phyloP scores from a whole-genome alignment of 2,329 filamentous ascomycete species.

The Penicillium oxalicum region DNA sequence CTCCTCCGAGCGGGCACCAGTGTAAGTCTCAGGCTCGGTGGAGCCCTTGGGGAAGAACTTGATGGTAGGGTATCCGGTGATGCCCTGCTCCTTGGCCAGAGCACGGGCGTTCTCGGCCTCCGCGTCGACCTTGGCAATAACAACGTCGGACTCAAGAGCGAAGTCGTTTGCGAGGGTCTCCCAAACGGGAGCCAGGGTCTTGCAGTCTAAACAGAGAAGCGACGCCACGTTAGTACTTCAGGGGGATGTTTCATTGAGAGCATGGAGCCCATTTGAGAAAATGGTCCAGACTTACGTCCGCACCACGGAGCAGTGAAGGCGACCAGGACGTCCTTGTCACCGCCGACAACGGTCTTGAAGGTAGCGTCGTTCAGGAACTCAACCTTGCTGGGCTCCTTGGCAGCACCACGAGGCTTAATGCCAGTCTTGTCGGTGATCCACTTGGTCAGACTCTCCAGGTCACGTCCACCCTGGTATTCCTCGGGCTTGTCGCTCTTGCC shows the following conservation, averaged over 20 bases:
- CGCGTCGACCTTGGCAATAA: slow-evolving; percentile 93
- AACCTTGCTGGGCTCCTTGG: slow-evolving; percentile 64
- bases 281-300: slow-evolving; percentile 65
- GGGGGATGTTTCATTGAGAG: background rate
- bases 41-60: slow-evolving; percentile 92
- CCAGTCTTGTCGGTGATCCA: slow-evolving; percentile 88
- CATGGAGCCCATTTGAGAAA: background rate
- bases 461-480: slow-evolving; percentile 81
- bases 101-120: slow-evolving; percentile 81
- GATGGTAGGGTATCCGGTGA: slow-evolving; percentile 90
- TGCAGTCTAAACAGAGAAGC: slow-evolving; percentile 69
- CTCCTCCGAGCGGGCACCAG: slow-evolving; percentile 67
- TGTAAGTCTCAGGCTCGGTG: slow-evolving; percentile 65
- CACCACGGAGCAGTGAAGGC: slow-evolving; percentile 99
- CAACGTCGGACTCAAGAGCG: slow-evolving; percentile 65
- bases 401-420: slow-evolving; percentile 62
- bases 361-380: slow-evolving; percentile 71
- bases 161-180: slow-evolving; percentile 81
- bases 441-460: slow-evolving; percentile 73
- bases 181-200: slow-evolving; percentile 83
- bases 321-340: slow-evolving; percentile 84
- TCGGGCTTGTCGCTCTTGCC: slow-evolving; percentile 80
- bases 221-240: background rate
- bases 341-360: slow-evolving; percentile 72
- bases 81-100: slow-evolving; percentile 66